Evolutionary conservation across 768 basidiomycete species (phyloP).

Genomic region (Sporobolomyces roseus): DNA sequence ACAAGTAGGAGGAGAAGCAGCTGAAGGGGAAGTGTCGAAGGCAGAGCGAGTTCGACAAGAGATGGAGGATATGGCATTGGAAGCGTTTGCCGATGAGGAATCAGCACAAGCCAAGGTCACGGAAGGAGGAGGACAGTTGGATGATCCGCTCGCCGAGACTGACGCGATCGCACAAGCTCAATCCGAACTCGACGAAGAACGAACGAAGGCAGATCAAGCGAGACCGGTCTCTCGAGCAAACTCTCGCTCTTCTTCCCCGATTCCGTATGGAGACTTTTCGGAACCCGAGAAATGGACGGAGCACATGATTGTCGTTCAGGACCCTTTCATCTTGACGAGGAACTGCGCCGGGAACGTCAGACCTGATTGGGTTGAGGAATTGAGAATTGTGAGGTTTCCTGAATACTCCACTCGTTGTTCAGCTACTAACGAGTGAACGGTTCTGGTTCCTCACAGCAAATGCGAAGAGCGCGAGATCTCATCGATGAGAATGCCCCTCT

Average conservation of each 20-base stretch:
- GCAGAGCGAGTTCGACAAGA: neutral
- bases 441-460: slow-evolving; percentile 29
- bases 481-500: slow-evolving; percentile 31
- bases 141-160: slow-evolving; percentile 1
- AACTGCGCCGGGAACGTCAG: slow-evolving; percentile 39
- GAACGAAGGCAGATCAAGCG: neutral
- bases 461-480: slow-evolving; percentile 35
- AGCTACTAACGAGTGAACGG: neutral
- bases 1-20: neutral
- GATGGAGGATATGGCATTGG: slow-evolving; percentile 3
- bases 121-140: slow-evolving; percentile 7
- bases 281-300: slow-evolving; percentile 40
- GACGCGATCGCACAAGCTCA: slow-evolving; percentile 13
- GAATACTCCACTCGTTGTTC: neutral
- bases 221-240: slow-evolving; percentile 1
- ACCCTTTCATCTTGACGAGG: slow-evolving; percentile 43
- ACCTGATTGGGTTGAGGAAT: slow-evolving; percentile 35
- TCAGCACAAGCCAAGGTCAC: neutral
- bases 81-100: slow-evolving; percentile 11
- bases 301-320: slow-evolving; percentile 42
- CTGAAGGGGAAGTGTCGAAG: neutral
- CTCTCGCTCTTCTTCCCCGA: slow-evolving; percentile 26
- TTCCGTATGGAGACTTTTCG: slow-evolving; percentile 31
- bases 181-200: neutral
- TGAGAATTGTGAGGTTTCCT: slow-evolving; percentile 25